Base-by-base conservation (phyloP, 1,139 yeast genomes). In the Casaregolazyma suthepensis region DNA sequence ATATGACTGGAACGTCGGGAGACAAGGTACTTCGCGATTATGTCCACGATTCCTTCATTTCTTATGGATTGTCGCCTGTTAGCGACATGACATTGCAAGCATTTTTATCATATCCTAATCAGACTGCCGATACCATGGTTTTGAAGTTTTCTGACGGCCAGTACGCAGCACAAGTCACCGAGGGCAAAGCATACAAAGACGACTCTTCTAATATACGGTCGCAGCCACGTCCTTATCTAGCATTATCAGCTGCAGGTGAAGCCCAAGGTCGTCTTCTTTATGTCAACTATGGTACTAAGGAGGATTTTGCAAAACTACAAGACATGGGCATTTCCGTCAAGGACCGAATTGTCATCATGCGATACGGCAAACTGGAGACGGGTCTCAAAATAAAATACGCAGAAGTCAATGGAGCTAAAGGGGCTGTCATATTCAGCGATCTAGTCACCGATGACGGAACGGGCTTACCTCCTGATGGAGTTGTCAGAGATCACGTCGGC, bases 1-100 rank as follows among this genome's bases (percentile, higher is more conserved):
- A 90, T 66, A 70, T 83, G 58, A 83, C 96, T 0, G 98, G 98
- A 1, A 84, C 97, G 1, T 80, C 80, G 18, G 98, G 96, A 17
- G 97, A 90, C 66, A 69, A 81, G 56, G 77, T 89, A 0, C 70
- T 89, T 40, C 84, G 89, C 0, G 75, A 77, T 56, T 89, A 85
- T 66, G 75, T 91, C 20, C 76, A 79, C 58, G 75, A 77, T 13
- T 78, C 79, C 54, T 81, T 87, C 70, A 66, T 69, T 22, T 77
- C 80, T 54, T 80, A 81, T 59, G 86, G 87, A 1, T n/a, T 57
- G 15, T 43, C 53, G 10, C 55, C 56, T 4, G 63, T 87, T 48
- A 71, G 73, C 44, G 58, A 73, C n/a, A 57, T 56, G 19, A 53
- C 58, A 5, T 75, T 79, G 7, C 81, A 79, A 42, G 75, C 79